phyloP scores from a whole-genome alignment of 2,329 filamentous ascomycete genomes.

The Trichoderma aggressivum region DNA sequence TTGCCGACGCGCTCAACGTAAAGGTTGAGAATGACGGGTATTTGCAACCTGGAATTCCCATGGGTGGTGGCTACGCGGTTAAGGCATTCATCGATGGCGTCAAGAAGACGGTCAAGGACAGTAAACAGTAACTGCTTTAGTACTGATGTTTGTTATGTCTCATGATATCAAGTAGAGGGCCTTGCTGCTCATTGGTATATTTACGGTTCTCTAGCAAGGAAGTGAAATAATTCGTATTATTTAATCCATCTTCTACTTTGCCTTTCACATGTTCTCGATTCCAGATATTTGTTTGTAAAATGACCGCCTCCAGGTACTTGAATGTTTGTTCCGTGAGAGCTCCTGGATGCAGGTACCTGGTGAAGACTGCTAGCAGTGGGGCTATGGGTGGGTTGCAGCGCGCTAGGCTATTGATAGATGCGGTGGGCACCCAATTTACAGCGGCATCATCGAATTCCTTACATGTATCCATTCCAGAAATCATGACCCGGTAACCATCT shows the following conservation, averaged over 20 bases:
- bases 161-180: not conserved
- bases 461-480: not conserved
- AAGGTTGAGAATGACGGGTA: slow-evolving; percentile 82
- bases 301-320: no score
- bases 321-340: not conserved
- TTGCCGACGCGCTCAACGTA: slow-evolving; percentile 80
- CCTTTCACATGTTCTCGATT: not conserved
- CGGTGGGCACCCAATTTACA: not conserved
- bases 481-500: slow-evolving; percentile 3
- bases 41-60: slow-evolving; percentile 72
- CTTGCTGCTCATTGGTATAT: not conserved
- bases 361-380: not conserved
- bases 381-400: not conserved
- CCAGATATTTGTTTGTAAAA: no score
- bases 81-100: slow-evolving; percentile 89
- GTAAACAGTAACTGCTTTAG: slow-evolving; percentile 31
- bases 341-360: not conserved
- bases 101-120: slow-evolving; percentile 70
- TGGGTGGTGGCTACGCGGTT: slow-evolving; percentile 84
- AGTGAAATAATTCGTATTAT: not conserved
- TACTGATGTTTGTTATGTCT: not conserved
- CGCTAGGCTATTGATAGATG: slow-evolving; percentile 12
- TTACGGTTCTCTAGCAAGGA: not conserved
- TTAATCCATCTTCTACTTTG: not conserved
- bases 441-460: not conserved